Evolutionary conservation across 345 rosid species (phyloP).

Genomic region (Reutealis trisperma): DNA sequence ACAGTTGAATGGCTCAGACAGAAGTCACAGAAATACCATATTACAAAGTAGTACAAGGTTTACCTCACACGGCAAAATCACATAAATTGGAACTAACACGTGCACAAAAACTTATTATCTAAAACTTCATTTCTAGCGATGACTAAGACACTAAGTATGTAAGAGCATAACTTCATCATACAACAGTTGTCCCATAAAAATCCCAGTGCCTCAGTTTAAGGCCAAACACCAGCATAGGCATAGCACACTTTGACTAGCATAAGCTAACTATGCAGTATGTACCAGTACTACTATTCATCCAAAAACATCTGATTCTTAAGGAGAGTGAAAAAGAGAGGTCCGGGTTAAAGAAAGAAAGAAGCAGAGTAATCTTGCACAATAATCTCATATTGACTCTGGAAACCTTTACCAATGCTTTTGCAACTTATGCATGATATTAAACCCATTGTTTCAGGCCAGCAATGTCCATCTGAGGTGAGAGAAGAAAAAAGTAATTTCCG

Average conservation of each 20-base stretch:
- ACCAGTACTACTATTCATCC: not conserved
- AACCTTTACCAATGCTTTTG: too few relatives aligned
- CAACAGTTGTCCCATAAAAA: not conserved
- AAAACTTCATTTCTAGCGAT: too few relatives aligned
- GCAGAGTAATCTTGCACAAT: not conserved
- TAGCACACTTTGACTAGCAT: not conserved
- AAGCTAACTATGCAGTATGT: not conserved
- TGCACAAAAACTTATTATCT: not conserved
- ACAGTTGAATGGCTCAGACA: constrained; percentile 17
- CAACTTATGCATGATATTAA: too few relatives aligned
- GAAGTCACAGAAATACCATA: not conserved
- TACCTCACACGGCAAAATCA: not conserved
- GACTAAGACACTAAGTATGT: too few relatives aligned
- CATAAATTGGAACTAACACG: not conserved
- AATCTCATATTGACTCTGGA: not conserved
- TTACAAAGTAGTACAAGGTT: not conserved
- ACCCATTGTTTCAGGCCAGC: not conserved
- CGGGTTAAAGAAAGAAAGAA: not conserved
- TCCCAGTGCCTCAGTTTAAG: too few relatives aligned
- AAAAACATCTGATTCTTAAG: not conserved
- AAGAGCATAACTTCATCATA: not conserved
- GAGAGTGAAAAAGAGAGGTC: too few relatives aligned
- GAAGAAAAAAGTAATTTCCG: not conserved
- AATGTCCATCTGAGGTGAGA: not conserved
- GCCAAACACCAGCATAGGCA: too few relatives aligned